Evolutionary conservation across 2,329 filamentous ascomycete species (phyloP).

Genomic region (Rutstroemia sydowiana): DNA sequence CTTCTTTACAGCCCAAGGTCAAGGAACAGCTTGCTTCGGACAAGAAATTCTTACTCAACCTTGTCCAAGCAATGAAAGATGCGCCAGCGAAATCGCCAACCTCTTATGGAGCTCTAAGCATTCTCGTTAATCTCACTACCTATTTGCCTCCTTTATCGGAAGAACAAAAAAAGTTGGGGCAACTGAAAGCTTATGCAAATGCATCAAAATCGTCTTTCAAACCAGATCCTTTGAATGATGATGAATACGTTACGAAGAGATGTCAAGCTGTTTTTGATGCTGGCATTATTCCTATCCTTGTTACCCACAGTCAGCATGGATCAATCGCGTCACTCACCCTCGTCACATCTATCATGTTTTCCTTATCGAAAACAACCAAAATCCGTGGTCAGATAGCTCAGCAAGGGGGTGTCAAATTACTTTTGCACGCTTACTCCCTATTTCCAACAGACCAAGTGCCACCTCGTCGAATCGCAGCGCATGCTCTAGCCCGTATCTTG

Average conservation of each 20-base stretch:
- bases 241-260: slow-evolving; percentile 65
- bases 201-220: slow-evolving; percentile 60
- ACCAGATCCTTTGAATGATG: slow-evolving; percentile 64
- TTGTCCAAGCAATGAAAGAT: slow-evolving; percentile 56
- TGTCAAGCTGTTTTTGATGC: slow-evolving; percentile 75
- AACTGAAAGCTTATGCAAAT: slow-evolving; percentile 92
- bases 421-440: slow-evolving; percentile 63
- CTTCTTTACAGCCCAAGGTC: slow-evolving; percentile 75
- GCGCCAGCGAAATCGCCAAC: slow-evolving; percentile 59
- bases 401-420: slow-evolving; percentile 83
- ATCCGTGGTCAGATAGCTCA: slow-evolving; percentile 77
- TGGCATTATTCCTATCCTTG: slow-evolving; percentile 68
- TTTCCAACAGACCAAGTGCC: slow-evolving; percentile 46
- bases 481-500: slow-evolving; percentile 75
- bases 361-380: slow-evolving; percentile 66
- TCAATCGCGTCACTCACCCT: slow-evolving; percentile 65
- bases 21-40: slow-evolving; percentile 76
- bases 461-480: slow-evolving; percentile 57
- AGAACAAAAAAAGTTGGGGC: slow-evolving; percentile 84
- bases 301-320: slow-evolving; percentile 65
- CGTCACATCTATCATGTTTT: slow-evolving; percentile 68
- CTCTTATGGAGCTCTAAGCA: slow-evolving; percentile 79
- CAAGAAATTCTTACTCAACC: slow-evolving; percentile 55
- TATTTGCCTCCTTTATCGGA: slow-evolving; percentile 75
- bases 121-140: slow-evolving; percentile 75